Conservation (phyloP, 164 flowering plant genomes). For the Annona cherimola region DNA sequence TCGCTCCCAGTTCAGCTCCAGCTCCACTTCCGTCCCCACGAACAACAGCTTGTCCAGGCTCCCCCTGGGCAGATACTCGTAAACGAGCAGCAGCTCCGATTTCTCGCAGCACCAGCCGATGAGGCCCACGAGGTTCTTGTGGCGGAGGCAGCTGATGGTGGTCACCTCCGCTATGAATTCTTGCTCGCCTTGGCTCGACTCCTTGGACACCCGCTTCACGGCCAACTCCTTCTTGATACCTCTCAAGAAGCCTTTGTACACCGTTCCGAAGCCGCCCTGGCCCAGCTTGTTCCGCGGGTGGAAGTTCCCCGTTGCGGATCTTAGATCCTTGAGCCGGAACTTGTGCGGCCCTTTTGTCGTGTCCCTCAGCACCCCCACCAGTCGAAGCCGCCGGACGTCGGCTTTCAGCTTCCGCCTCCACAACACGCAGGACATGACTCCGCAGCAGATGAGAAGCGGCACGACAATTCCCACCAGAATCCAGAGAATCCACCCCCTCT, state of each 20-base stretch:
- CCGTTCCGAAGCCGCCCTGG: conserved; percentile 62
- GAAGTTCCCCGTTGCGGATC: conserved; percentile 45
- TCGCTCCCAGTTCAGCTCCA: too few species aligned
- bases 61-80: too few species aligned
- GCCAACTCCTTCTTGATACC: too few species aligned
- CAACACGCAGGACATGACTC: conserved; percentile 7
- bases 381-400: conserved; percentile 3
- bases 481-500: not conserved
- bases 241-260: too few species aligned
- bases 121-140: too few species aligned
- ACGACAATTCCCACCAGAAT: conserved; percentile 25
- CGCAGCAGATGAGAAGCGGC: conserved; percentile 1
- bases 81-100: too few species aligned
- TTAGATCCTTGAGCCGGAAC: conserved; percentile 42
- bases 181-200: too few species aligned
- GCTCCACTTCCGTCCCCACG: too few species aligned
- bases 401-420: conserved; percentile 5
- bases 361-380: conserved; percentile 27
- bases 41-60: too few species aligned
- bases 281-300: conserved; percentile 47
- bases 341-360: conserved; percentile 36
- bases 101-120: too few species aligned
- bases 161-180: too few species aligned
- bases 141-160: conserved; percentile 22
- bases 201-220: too few species aligned